Percentiles rank a stretch among this genome's conserved stretches.
phyloP scores from a whole-genome alignment of 768 basidiomycete genomes.

The Boletus coccyginus region DNA sequence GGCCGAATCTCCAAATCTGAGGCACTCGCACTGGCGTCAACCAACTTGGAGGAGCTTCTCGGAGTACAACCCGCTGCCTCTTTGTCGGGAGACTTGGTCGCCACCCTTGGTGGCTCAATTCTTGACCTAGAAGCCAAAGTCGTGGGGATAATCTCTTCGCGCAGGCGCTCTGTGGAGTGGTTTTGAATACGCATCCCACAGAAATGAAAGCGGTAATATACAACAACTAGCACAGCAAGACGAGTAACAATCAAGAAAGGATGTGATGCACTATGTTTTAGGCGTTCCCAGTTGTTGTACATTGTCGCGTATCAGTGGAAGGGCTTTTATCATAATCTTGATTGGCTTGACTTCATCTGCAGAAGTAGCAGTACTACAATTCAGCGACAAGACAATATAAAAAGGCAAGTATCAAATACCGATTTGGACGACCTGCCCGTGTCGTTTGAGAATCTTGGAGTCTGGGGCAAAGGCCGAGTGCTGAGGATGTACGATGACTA shows the following conservation, averaged over 20 bases:
- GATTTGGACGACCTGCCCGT: slow-evolving; percentile 62
- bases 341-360: slow-evolving; percentile 72
- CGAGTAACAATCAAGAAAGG: background rate
- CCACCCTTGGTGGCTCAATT: slow-evolving; percentile 50
- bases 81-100: slow-evolving; percentile 52
- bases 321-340: slow-evolving; percentile 63
- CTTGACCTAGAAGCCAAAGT: slow-evolving; percentile 48
- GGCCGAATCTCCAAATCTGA: slow-evolving; percentile 40
- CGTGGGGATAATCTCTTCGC: slow-evolving; percentile 51
- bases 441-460: slow-evolving; percentile 48
- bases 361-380: background rate
- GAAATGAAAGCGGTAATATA: slow-evolving; percentile 8
- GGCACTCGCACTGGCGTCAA: slow-evolving; percentile 52
- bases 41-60: slow-evolving; percentile 51
- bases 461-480: slow-evolving; percentile 50
- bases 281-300: slow-evolving; percentile 36
- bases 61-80: slow-evolving; percentile 20
- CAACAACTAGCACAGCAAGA: slow-evolving; percentile 1
- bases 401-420: slow-evolving; percentile 42
- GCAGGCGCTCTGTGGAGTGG: slow-evolving; percentile 49
- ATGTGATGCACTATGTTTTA: slow-evolving; percentile 6
- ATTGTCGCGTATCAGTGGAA: slow-evolving; percentile 62
- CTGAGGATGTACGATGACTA: slow-evolving; percentile 62
- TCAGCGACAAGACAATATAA: background rate
- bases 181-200: slow-evolving; percentile 25